Evolutionary conservation across 2,329 filamentous ascomycete species (phyloP), one percentile per base, ranked within the genome.

Genomic region (Xylariales sp.): DNA sequence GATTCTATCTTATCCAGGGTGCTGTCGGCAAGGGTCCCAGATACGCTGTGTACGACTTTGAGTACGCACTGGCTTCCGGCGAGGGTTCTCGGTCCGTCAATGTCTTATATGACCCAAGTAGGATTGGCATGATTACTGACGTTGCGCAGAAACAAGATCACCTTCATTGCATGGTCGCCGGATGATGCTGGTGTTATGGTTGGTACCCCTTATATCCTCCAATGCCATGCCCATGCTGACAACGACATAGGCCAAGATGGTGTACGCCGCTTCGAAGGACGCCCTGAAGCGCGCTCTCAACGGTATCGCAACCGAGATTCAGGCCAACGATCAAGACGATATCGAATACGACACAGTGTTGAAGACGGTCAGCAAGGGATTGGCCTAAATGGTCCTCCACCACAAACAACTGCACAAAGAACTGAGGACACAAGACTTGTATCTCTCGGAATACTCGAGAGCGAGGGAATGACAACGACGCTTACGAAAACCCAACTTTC

Each of bases 211-310:
- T 18, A 14, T 38, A n/a, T 3, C n/a, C 28, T 36, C 21, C 22
- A 5, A 33, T 34, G 46, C 35, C 47, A 21, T 51, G 43, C 31
- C 51, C 18, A 24, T 12, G 38, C 45, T 52, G 45, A 55, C 51
- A 34, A 15, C 21, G 14, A n/a, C 24, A 33, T 53, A 89, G 86
- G 76, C 84, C 68, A 89, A 89, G 76, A 93, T 93, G 87, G 77
- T 89, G 66, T 93, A 91, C 75, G 85, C 86, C 56, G 86, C 87
- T 39, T 93, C 87, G 67, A 93, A 91, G 74, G 85, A 90, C 58
- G 84, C 85, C 46, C 77, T 93, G 54, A 91, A 89, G 78, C 82
- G 83, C 65, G 68, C 84, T 38, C 78, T 93, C 50, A 86, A 79
- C 61, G 86, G 86, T 50, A 70, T 91, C 55, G 84, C 83, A 47